Evolutionary conservation across 1,284 basidiomycete species (phyloP).

Genomic region (Pseudozyma sp.): DNA sequence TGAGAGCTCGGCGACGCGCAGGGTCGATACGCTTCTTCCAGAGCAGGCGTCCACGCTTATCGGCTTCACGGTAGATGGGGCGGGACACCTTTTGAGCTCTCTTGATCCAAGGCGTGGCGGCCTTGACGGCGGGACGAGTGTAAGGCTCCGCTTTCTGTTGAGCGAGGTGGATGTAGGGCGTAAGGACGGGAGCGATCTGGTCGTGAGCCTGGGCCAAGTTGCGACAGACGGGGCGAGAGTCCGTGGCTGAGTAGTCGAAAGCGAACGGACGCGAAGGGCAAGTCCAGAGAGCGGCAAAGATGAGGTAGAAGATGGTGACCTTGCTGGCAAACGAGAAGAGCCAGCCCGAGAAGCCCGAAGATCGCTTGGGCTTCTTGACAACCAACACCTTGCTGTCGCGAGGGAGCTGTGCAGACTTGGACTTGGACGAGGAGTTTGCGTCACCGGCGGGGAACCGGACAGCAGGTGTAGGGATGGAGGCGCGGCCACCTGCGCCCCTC

Average conservation of each 20-base stretch:
- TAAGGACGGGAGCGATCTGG: constrained; percentile 55
- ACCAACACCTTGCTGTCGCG: constrained; percentile 5
- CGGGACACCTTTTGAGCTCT: constrained; percentile 43
- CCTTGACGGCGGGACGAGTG: constrained; percentile 51
- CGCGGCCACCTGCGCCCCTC: constrained; percentile 23
- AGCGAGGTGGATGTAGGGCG: constrained; percentile 41
- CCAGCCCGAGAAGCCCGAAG: constrained; percentile 39
- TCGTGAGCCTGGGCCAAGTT: constrained; percentile 57
- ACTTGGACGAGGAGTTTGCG: constrained; percentile 8
- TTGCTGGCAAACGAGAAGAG: constrained; percentile 40
- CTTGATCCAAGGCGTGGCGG: constrained; percentile 45
- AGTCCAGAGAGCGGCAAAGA: constrained; percentile 58
- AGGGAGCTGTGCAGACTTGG: constrained; percentile 10
- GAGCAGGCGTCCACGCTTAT: constrained; percentile 46
- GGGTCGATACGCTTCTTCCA: constrained; percentile 63
- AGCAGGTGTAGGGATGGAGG: constrained; percentile 41
- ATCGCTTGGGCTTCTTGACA: constrained; percentile 8
- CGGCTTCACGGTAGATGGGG: constrained; percentile 48
- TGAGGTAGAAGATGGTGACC: constrained; percentile 52
- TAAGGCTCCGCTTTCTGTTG: constrained; percentile 58
- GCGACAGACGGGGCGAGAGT: constrained; percentile 58
- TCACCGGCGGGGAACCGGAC: constrained; percentile 35
- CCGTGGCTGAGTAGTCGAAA: constrained; percentile 59
- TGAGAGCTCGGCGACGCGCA: constrained; percentile 49
- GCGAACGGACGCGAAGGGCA: constrained; percentile 61